phyloP scores from a whole-genome alignment of 768 basidiomycete genomes.

The Pleurotus giganteus region DNA sequence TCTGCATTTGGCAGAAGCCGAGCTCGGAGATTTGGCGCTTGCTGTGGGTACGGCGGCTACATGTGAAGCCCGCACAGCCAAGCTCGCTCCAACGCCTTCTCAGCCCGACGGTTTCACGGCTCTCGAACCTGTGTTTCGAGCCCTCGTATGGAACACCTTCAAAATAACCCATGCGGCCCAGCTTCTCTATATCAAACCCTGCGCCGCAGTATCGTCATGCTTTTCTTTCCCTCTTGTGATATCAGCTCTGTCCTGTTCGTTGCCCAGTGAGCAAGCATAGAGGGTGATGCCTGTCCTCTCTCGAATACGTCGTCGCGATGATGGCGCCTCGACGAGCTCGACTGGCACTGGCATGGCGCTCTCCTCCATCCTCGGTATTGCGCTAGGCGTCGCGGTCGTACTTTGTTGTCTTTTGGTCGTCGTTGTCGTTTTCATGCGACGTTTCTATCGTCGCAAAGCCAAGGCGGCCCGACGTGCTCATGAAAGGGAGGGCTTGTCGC shows the following conservation, averaged over 20 bases:
- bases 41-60: neutral
- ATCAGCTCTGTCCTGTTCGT: no score
- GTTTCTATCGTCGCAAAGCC: conserved; percentile 1
- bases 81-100: neutral
- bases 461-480: conserved; percentile 3
- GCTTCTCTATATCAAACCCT: neutral
- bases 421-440: neutral
- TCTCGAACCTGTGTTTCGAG: neutral
- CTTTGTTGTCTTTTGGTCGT: neutral
- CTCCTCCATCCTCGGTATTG: neutral
- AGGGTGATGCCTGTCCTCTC: neutral
- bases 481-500: neutral
- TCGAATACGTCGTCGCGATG: neutral
- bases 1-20: neutral
- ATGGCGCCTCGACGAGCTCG: neutral
- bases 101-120: neutral
- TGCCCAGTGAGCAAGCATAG: no score
- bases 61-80: conserved; percentile 5
- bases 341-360: neutral
- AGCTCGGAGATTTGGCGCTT: neutral
- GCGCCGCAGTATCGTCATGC: neutral
- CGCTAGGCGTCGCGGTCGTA: neutral
- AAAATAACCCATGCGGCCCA: no score
- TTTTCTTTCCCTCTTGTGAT: neutral
- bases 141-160: neutral